A percentile compares a stretch with the other conserved stretches of the same genome.
Conservation (phyloP, 2,329 filamentous ascomycete genomes). For the Botrytis aclada region DNA sequence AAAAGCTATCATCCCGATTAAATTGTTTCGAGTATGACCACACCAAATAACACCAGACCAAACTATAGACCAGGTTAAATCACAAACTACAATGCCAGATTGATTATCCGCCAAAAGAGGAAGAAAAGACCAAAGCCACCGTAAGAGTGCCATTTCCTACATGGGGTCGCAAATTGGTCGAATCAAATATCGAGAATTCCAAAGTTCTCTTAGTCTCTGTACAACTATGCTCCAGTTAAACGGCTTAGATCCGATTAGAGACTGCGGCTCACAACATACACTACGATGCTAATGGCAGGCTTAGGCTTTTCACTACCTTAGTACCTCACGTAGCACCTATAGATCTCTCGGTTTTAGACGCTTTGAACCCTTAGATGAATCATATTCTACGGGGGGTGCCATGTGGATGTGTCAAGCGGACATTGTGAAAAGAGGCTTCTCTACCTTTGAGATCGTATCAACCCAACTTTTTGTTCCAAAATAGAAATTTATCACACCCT, state of each 20-base stretch:
- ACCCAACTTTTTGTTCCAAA: background rate
- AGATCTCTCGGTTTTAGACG: conserved; percentile 9
- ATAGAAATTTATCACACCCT: background rate
- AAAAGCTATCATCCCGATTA: background rate
- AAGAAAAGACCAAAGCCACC: conserved; percentile 15
- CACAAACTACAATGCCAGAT: background rate
- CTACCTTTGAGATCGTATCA: conserved; percentile 1
- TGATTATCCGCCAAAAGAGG: background rate
- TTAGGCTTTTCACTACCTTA: conserved; percentile 2
- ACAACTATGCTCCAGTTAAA: conserved; percentile 19
- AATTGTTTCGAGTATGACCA: background rate
- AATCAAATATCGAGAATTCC: background rate
- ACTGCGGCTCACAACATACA: conserved; percentile 33
- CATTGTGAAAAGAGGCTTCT: conserved; percentile 1
- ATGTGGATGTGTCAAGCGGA: conserved; percentile 25
- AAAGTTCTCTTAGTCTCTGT: background rate
- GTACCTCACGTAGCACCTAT: background rate
- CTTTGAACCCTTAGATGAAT: background rate
- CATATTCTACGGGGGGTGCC: conserved; percentile 25
- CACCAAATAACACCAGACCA: background rate
- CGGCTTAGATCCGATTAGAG: conserved; percentile 32
- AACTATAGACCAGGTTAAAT: background rate
- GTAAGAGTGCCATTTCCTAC: background rate
- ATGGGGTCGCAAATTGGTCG: background rate
- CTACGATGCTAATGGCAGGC: conserved; percentile 5